phyloP scores from a whole-genome alignment of 2,329 filamentous ascomycete species.

The Rhexocercosporidium sp. region DNA sequence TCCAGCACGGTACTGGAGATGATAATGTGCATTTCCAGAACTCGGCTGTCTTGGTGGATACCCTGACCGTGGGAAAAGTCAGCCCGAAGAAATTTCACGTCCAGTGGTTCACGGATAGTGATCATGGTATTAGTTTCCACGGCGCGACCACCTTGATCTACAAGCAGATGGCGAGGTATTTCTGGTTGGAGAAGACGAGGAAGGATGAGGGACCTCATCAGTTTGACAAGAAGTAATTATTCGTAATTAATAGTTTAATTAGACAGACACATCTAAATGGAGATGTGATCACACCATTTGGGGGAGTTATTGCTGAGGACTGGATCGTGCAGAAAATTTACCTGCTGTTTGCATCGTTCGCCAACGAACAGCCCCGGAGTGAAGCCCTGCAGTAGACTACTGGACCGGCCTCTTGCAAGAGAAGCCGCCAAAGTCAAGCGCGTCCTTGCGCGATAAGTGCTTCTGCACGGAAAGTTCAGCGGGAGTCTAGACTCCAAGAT shows the following conservation, averaged over 20 bases:
- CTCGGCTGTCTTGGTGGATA: constrained; percentile 63
- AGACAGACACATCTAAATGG: not conserved
- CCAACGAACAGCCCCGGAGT: too few species aligned
- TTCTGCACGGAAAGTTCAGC: too few species aligned
- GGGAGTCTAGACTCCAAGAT: too few species aligned
- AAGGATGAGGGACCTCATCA: constrained; percentile 39
- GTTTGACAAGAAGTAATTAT: constrained; percentile 21
- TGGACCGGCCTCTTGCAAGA: too few species aligned
- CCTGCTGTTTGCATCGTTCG: not conserved
- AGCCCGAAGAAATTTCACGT: constrained; percentile 66
- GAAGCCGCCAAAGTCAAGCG: too few species aligned
- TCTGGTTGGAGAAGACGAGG: constrained; percentile 67
- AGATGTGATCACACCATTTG: not conserved
- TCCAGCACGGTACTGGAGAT: constrained; percentile 71
- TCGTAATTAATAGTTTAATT: not conserved
- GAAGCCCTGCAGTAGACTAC: too few species aligned
- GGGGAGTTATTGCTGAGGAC: not conserved
- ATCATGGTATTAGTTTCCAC: constrained; percentile 66
- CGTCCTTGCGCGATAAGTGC: too few species aligned
- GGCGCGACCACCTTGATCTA: constrained; percentile 62
- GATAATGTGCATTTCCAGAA: constrained; percentile 78
- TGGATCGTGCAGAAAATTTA: not conserved
- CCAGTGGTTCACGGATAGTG: constrained; percentile 68
- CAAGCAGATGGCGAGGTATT: constrained; percentile 62
- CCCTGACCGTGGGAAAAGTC: constrained; percentile 63